Evolutionary conservation across 2,329 filamentous ascomycete genomes (phyloP).

Genomic region (Sordariomycetes sp.): DNA sequence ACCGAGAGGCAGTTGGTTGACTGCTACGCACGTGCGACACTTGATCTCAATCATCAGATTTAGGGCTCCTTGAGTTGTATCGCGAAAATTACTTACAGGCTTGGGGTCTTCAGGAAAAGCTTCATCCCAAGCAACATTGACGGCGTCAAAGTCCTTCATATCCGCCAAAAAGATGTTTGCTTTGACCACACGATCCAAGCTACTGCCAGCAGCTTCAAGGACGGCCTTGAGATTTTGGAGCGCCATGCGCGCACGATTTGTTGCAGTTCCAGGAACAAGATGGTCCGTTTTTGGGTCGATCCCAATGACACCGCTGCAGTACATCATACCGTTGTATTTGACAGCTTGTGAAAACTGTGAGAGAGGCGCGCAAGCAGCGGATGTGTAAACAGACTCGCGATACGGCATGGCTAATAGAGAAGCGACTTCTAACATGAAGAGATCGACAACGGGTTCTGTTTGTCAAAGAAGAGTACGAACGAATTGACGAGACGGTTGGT

Average conservation of each 20-base stretch:
- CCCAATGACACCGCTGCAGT: slow-evolving; percentile 63
- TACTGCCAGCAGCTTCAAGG: slow-evolving; percentile 55
- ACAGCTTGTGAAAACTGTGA: too few species aligned
- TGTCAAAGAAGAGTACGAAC: too few species aligned
- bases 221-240: slow-evolving; percentile 54
- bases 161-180: slow-evolving; percentile 61
- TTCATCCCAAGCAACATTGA: slow-evolving; percentile 34
- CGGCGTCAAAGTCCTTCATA: slow-evolving; percentile 65
- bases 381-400: too few species aligned
- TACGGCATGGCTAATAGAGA: too few species aligned
- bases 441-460: too few species aligned
- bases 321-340: slow-evolving; percentile 58
- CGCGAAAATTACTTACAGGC: slow-evolving; percentile 29
- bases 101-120: slow-evolving; percentile 29
- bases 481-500: too few species aligned
- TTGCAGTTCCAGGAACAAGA: too few species aligned
- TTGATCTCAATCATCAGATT: slow-evolving; percentile 9
- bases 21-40: slow-evolving; percentile 23
- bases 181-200: slow-evolving; percentile 57
- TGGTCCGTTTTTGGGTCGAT: slow-evolving; percentile 48
- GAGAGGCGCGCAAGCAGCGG: too few species aligned
- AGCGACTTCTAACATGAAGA: too few species aligned
- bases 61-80: slow-evolving; percentile 27
- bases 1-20: slow-evolving; percentile 23
- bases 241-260: slow-evolving; percentile 4